These are phyloP conservation scores for Alternaria consortialis DNA, from an alignment of 2,329 filamentous ascomycete genomes.

Conservation along the genomic window DNA sequence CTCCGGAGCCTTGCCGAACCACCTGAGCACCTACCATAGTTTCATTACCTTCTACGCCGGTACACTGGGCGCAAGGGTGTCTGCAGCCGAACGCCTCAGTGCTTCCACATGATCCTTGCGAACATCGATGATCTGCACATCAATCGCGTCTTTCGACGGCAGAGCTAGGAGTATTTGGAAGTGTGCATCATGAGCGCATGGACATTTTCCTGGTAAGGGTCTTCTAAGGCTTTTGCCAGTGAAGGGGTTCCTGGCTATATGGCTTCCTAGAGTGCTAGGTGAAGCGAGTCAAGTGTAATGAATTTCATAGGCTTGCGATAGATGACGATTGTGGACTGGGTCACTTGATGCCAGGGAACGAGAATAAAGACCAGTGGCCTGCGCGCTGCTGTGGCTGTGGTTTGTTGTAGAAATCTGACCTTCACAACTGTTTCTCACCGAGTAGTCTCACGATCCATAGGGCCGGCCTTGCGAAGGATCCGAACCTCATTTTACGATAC, in stretches of 20 bases:
- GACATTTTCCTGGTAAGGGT: slow-evolving; percentile 11
- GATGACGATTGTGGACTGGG: slow-evolving; percentile 12
- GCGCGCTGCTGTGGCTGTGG: slow-evolving; percentile 9
- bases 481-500: slow-evolving; percentile 1
- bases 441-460: slow-evolving; percentile 1
- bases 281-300: slow-evolving; percentile 19
- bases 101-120: slow-evolving; percentile 14
- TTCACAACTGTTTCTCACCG: background rate
- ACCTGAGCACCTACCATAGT: slow-evolving; percentile 12
- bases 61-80: slow-evolving; percentile 7
- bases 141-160: slow-evolving; percentile 7
- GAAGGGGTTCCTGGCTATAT: slow-evolving; percentile 18
- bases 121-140: slow-evolving; percentile 19
- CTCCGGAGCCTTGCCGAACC: slow-evolving; percentile 19
- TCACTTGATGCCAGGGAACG: slow-evolving; percentile 13
- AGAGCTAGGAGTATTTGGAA: slow-evolving; percentile 16
- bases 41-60: slow-evolving; percentile 12
- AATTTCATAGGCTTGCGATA: slow-evolving; percentile 13
- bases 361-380: slow-evolving; percentile 17
- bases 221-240: slow-evolving; percentile 8
- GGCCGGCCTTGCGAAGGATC: slow-evolving; percentile 10
- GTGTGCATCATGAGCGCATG: slow-evolving; percentile 14
- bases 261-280: slow-evolving; percentile 20
- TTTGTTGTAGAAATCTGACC: background rate
- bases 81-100: slow-evolving; percentile 11